phyloP scores from a whole-genome alignment of 352 stramenopile species.

The Thalassiosira hispida region DNA sequence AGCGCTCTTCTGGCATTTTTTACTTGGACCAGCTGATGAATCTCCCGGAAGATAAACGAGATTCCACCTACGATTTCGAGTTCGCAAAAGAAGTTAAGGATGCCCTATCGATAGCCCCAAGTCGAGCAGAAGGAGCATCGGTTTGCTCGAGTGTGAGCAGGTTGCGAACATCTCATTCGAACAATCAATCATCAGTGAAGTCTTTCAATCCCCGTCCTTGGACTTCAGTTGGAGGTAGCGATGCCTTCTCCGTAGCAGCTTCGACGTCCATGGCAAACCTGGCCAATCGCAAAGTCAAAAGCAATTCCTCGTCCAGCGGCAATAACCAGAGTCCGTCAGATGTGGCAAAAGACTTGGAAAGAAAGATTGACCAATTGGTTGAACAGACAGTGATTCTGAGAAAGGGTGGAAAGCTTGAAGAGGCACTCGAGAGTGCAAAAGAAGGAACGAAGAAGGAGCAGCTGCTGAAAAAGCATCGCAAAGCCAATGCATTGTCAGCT shows the following conservation, averaged over 20 bases:
- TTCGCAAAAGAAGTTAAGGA: constrained; percentile 18
- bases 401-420: constrained; percentile 85
- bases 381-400: constrained; percentile 84
- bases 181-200: background rate
- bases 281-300: background rate
- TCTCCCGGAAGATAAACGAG: background rate
- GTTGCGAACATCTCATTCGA: constrained; percentile 6
- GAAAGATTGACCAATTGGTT: constrained; percentile 90
- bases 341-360: constrained; percentile 85
- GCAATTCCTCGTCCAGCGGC: constrained; percentile 24
- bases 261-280: constrained; percentile 17
- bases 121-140: constrained; percentile 13
- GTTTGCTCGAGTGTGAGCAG: constrained; percentile 10
- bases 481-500: constrained; percentile 88
- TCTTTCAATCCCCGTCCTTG: background rate
- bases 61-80: constrained; percentile 29
- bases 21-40: too few species aligned
- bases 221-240: constrained; percentile 16
- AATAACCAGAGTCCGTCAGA: constrained; percentile 22
- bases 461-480: constrained; percentile 90
- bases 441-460: constrained; percentile 90
- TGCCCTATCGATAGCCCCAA: constrained; percentile 27
- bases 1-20: too few species aligned
- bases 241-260: constrained; percentile 21
- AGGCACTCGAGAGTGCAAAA: constrained; percentile 89